These are phyloP conservation scores for Populus ilicifolia DNA, from an alignment of 345 rosid species.

Conservation along the genomic window DNA sequence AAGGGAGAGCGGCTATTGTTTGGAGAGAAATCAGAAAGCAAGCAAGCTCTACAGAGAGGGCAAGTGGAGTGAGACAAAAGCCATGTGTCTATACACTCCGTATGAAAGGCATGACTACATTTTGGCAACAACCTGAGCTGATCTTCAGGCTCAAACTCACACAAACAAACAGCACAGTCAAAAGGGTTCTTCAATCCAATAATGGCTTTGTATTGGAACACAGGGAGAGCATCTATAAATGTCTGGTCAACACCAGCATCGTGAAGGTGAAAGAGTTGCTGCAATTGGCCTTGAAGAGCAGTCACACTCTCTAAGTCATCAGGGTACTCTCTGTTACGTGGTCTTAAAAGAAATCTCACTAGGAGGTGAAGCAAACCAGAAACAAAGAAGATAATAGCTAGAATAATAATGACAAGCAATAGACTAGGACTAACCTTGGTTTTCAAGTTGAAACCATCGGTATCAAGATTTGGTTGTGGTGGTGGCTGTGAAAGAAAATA, in stretches of 20 bases:
- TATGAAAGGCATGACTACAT: slow-evolving; percentile 97
- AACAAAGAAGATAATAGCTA: slow-evolving; percentile 80
- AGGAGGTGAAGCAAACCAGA: slow-evolving; percentile 90
- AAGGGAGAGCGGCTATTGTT: slow-evolving; percentile 46
- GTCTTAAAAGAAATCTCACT: slow-evolving; percentile 68
- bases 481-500: slow-evolving; percentile 25
- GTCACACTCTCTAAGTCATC: slow-evolving; percentile 65
- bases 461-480: slow-evolving; percentile 24
- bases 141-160: slow-evolving; percentile 86
- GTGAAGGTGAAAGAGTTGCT: slow-evolving; percentile 90
- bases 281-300: slow-evolving; percentile 93
- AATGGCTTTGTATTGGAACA: slow-evolving; percentile 75
- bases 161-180: slow-evolving; percentile 97
- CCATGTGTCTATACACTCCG: slow-evolving; percentile 99
- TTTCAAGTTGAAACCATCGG: slow-evolving; percentile 49
- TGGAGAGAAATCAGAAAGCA: slow-evolving; percentile 68
- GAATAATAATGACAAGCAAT: slow-evolving; percentile 72
- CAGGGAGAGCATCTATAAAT: slow-evolving; percentile 90
- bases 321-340: slow-evolving; percentile 47
- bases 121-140: slow-evolving; percentile 91
- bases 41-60: slow-evolving; percentile 81
- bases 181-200: slow-evolving; percentile 74
- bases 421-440: slow-evolving; percentile 73
- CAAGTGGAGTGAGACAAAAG: slow-evolving; percentile 97
- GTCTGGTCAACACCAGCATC: slow-evolving; percentile 97